Conservation (phyloP, 2,329 filamentous ascomycete genomes). For the Penicillium concentricum region DNA sequence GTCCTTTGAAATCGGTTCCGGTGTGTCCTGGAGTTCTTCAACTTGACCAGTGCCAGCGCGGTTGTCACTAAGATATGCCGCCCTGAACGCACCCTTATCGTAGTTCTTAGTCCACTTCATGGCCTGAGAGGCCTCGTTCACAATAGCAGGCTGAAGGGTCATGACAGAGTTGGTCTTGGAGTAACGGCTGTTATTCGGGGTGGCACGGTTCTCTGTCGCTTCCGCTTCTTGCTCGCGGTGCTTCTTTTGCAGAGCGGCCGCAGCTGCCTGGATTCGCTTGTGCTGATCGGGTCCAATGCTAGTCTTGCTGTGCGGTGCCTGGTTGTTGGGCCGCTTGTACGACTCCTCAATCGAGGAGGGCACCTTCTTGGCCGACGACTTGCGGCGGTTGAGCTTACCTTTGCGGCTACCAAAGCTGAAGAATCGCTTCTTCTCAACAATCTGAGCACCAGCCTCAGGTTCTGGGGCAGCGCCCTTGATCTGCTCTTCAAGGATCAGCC, state of each 20-base stretch:
- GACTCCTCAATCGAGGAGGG: conserved; percentile 49
- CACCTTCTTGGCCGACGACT: conserved; percentile 65
- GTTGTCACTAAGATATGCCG: conserved; percentile 77
- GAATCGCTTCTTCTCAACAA: conserved; percentile 92
- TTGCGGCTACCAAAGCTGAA: conserved; percentile 78
- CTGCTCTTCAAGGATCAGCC: conserved; percentile 95
- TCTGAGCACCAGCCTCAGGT: conserved; percentile 79
- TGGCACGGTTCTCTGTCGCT: conserved; percentile 46
- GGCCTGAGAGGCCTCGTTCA: conserved; percentile 84
- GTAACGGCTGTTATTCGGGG: conserved; percentile 58
- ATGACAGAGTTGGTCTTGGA: conserved; percentile 86
- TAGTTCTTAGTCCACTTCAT: conserved; percentile 98
- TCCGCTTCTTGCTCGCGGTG: conserved; percentile 60
- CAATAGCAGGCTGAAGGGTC: conserved; percentile 79
- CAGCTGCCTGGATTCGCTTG: conserved; percentile 87
- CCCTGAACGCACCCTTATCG: conserved; percentile 81
- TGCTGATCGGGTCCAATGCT: conserved; percentile 90
- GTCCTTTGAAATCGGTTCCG: conserved; percentile 13
- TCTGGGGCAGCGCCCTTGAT: conserved; percentile 88
- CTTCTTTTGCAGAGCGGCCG: conserved; percentile 74
- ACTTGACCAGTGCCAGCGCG: conserved; percentile 67
- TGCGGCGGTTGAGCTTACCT: conserved; percentile 66
- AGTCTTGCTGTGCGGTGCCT: conserved; percentile 67
- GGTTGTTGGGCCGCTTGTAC: conserved; percentile 51
- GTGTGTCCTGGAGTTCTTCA: conserved; percentile 42